Percentiles rank a stretch among this genome's conserved stretches.
phyloP scores from a whole-genome alignment of 164 flowering plant species.

The Stephania cephalantha region DNA sequence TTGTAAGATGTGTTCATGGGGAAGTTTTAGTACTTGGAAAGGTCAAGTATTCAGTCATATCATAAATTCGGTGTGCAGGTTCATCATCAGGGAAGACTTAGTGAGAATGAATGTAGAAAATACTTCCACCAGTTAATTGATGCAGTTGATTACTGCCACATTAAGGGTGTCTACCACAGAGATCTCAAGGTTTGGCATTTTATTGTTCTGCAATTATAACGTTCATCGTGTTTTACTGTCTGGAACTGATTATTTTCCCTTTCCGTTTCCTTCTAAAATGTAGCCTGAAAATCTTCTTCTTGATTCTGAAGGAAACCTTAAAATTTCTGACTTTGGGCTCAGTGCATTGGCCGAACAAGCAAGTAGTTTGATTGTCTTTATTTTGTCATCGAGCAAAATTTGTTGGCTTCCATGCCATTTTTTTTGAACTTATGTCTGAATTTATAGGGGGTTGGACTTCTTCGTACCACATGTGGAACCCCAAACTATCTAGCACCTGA shows the following conservation, averaged over 20 bases:
- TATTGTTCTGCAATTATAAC: neutral
- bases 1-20: constrained; percentile 49
- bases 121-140: constrained; percentile 97
- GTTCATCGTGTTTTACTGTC: neutral
- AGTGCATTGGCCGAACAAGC: constrained; percentile 88
- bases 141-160: constrained; percentile 90
- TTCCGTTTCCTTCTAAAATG: constrained; percentile 3
- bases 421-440: constrained; percentile 2
- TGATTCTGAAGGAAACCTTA: constrained; percentile 71
- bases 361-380: constrained; percentile 30
- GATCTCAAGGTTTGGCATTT: constrained; percentile 69
- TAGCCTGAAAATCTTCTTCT: constrained; percentile 99
- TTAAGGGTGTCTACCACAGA: constrained; percentile 90
- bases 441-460: constrained; percentile 82
- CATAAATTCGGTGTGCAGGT: constrained; percentile 34
- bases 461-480: constrained; percentile 96
- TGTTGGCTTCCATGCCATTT: neutral
- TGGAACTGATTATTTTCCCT: constrained; percentile 1
- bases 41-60: neutral
- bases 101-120: constrained; percentile 56
- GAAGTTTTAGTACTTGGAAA: neutral
- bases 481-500: constrained; percentile 99
- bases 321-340: constrained; percentile 96
- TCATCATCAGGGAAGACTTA: constrained; percentile 67
- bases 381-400: neutral